phyloP scores from a whole-genome alignment of 148 eudicot species.

The Hydrangea macrophylla region DNA sequence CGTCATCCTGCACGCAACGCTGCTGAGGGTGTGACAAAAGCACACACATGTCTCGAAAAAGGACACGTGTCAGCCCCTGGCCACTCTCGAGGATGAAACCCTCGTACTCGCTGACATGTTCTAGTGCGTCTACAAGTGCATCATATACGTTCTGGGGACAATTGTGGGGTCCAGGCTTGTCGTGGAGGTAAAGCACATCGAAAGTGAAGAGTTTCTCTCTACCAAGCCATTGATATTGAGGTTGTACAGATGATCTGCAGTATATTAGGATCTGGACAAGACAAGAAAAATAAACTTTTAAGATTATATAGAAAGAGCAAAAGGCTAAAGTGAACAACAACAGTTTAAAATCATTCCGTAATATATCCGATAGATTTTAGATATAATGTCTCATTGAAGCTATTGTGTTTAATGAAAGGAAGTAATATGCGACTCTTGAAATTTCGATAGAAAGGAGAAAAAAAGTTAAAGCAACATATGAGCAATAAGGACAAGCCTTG shows the following conservation, averaged over 20 bases:
- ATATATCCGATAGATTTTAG: no score
- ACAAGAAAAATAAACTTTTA: not conserved
- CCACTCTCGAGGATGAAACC: slow-evolving; percentile 94
- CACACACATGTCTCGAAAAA: slow-evolving; percentile 70
- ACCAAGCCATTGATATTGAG: slow-evolving; percentile 63
- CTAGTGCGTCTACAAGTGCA: slow-evolving; percentile 81
- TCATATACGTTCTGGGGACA: slow-evolving; percentile 96
- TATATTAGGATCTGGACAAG: slow-evolving; percentile 65
- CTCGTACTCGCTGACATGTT: slow-evolving; percentile 70
- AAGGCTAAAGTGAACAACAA: no score
- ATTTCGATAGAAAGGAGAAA: no score
- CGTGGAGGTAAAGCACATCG: slow-evolving; percentile 89
- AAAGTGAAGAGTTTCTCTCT: slow-evolving; percentile 72
- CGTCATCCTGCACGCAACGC: slow-evolving; percentile 78
- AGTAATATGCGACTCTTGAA: no score
- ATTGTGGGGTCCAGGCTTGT: slow-evolving; percentile 87
- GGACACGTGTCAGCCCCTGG: slow-evolving; percentile 69
- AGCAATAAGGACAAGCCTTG: no score
- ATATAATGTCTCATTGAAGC: no score
- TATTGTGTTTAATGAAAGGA: no score
- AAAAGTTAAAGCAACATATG: no score
- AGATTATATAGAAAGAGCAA: not conserved
- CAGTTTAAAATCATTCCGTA: not conserved
- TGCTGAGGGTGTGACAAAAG: slow-evolving; percentile 89
- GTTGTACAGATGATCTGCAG: slow-evolving; percentile 79